Evolutionary conservation across 805 yeast species (phyloP).

Genomic region (Kluyveromyces aestuarii): DNA sequence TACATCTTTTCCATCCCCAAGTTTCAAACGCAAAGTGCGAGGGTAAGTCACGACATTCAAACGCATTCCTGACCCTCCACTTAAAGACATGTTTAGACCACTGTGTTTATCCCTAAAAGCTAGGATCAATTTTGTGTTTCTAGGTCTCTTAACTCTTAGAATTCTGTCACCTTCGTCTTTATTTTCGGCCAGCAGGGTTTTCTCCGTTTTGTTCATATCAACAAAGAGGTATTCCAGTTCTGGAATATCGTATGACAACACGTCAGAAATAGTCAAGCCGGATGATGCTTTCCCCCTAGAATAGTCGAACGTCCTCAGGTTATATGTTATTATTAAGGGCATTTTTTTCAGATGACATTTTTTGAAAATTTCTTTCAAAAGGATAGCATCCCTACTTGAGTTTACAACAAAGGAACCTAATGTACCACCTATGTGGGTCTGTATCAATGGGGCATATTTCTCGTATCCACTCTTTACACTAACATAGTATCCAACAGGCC

Average conservation of each 20-base stretch:
- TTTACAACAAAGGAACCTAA: constrained; percentile 61
- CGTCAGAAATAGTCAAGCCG: constrained; percentile 47
- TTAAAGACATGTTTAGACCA: constrained; percentile 38
- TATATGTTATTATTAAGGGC: constrained; percentile 39
- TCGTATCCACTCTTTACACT: constrained; percentile 45
- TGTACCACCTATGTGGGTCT: constrained; percentile 39
- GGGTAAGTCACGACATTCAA: constrained; percentile 46
- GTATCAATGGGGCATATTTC: constrained; percentile 54
- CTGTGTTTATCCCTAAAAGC: constrained; percentile 33
- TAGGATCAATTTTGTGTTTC: constrained; percentile 35
- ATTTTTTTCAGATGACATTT: constrained; percentile 28
- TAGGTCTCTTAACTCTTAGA: constrained; percentile 27
- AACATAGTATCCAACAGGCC: constrained; percentile 68
- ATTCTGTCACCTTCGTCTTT: constrained; percentile 42
- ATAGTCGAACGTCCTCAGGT: constrained; percentile 37
- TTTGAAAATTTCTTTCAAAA: constrained; percentile 30
- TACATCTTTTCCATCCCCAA: constrained; percentile 14
- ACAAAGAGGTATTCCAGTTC: constrained; percentile 53
- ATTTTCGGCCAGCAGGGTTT: constrained; percentile 42
- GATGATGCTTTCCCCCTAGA: constrained; percentile 35
- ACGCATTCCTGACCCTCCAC: constrained; percentile 35
- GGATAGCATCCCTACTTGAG: constrained; percentile 47
- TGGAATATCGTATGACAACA: constrained; percentile 45
- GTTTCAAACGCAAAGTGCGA: constrained; percentile 13
- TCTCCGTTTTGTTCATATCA: constrained; percentile 54